phyloP scores from a whole-genome alignment of 768 basidiomycete genomes.

The Rhodotorula kratochvilovae region DNA sequence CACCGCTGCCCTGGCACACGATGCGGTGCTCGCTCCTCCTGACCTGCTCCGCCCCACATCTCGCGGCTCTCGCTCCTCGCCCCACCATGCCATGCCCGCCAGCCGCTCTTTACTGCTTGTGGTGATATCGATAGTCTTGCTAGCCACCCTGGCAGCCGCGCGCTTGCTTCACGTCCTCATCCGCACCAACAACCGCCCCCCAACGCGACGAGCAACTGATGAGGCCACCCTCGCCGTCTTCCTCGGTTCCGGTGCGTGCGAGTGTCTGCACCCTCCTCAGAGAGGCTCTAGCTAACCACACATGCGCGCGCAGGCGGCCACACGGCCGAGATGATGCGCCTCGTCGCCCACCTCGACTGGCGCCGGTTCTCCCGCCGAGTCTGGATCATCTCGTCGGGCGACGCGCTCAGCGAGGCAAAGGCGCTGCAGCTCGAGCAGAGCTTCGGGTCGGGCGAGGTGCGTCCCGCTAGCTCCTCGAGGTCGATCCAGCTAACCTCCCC shows the following conservation, averaged over 20 bases:
- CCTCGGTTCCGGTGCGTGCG: conserved; percentile 73
- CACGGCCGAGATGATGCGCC: conserved; percentile 74
- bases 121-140: not conserved
- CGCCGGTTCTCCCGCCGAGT: conserved; percentile 67
- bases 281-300: conserved; percentile 23
- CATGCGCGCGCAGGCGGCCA: conserved; percentile 68
- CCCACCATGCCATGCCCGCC: not conserved
- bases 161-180: not conserved
- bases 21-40: not conserved
- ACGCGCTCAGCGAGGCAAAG: conserved; percentile 69
- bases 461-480: not conserved
- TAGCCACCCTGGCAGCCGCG: not conserved
- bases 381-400: conserved; percentile 78
- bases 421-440: conserved; percentile 60
- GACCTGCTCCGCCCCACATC: not conserved
- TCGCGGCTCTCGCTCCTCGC: not conserved
- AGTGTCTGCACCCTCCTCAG: conserved; percentile 7
- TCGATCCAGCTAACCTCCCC: not conserved
- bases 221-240: conserved; percentile 64
- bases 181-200: not conserved
- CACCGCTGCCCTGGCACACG: too few relatives aligned
- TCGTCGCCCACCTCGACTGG: conserved; percentile 65
- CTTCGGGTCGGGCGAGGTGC: conserved; percentile 23
- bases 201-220: not conserved
- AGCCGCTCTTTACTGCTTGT: not conserved